Evolutionary conservation across 768 basidiomycete species (phyloP).

Genomic region (Suillus brevipes): DNA sequence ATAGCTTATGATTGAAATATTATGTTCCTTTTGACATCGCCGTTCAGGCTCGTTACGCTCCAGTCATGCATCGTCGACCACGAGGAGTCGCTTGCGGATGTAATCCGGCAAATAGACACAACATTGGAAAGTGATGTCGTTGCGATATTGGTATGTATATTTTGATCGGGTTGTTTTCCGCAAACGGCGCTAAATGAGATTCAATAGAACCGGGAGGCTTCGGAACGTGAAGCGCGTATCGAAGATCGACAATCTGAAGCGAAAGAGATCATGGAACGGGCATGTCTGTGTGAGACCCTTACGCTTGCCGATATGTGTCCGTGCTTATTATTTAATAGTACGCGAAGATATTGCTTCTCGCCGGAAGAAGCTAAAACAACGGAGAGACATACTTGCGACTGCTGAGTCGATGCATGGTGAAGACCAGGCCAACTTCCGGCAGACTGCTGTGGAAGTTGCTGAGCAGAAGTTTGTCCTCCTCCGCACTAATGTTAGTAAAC

Average conservation of each 20-base stretch:
- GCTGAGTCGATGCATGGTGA: constrained; percentile 43
- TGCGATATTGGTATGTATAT: constrained; percentile 43
- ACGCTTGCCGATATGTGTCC: constrained; percentile 18
- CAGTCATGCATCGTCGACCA: constrained; percentile 55
- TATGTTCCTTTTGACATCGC: constrained; percentile 8
- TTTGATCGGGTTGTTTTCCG: constrained; percentile 22
- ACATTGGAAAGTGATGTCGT: constrained; percentile 43
- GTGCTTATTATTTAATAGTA: constrained; percentile 34
- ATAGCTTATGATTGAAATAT: constrained; percentile 5
- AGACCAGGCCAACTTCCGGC: constrained; percentile 26
- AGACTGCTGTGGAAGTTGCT: constrained; percentile 34
- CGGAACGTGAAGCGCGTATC: constrained; percentile 61
- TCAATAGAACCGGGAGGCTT: constrained; percentile 65
- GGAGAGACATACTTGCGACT: constrained; percentile 46
- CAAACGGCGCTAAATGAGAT: constrained; percentile 23
- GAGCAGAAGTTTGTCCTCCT: constrained; percentile 39
- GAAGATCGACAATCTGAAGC: constrained; percentile 48
- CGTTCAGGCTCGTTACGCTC: constrained; percentile 49
- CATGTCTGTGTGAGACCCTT: constrained; percentile 46
- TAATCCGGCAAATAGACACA: constrained; percentile 48
- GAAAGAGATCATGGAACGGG: constrained; percentile 41
- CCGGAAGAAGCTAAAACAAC: constrained; percentile 42
- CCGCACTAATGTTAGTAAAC: constrained; percentile 1
- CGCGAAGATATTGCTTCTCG: constrained; percentile 44
- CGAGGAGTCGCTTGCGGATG: constrained; percentile 47